Evolutionary conservation across 1,284 basidiomycete species (phyloP), one percentile per base, ranked within the genome.

Genomic region (Ustilago tritici): DNA sequence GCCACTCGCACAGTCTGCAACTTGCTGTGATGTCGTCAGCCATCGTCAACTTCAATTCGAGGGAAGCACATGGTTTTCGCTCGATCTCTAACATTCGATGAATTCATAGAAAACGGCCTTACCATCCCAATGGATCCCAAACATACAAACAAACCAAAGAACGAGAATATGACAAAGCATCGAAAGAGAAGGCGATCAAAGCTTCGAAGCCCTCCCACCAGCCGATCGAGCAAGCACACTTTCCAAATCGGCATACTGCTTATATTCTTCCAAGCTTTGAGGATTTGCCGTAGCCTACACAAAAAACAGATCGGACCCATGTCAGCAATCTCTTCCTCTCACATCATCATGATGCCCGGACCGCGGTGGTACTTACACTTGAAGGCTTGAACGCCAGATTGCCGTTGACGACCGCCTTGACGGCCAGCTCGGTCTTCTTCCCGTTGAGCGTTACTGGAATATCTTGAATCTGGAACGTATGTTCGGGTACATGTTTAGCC

Each of bases 401-500:
- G 2, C 76, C 75, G 40, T 73, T 82, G 43, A 83, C 77, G 34
- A 83, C 65, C 2, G 81, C 80, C 36, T 83, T 83, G 49, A 82
- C 76, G 2, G 80, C 82, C 15, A 79, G 59, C 38, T 83, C 82
- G 31, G 80, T 80, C 57, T 83, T 83, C 54, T 83, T 83, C 2
- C 80, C 80, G 32, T 76, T 75, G 14, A 74, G 36, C 31, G 81
- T 79, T 9, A 79, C 70, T n/a, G 74, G 79, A 17, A 83, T 80
- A 28, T 78, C 81, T 1, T 70, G 70, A 23, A 81, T 81, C 68
- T 83, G 71, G 38, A 78, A 78, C 2, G 85, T 80, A 43, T 81
- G 62, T 17, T 69, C 79, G 10, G 85, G 85, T 2, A 86, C 84
- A 56, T 86, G 85, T 32, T 83, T 62, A 19, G 83, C 65, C 5